These are phyloP conservation scores for Plasmodium fragile DNA, from an alignment of 169 alveolate genomes.

Conservation along the genomic window DNA sequence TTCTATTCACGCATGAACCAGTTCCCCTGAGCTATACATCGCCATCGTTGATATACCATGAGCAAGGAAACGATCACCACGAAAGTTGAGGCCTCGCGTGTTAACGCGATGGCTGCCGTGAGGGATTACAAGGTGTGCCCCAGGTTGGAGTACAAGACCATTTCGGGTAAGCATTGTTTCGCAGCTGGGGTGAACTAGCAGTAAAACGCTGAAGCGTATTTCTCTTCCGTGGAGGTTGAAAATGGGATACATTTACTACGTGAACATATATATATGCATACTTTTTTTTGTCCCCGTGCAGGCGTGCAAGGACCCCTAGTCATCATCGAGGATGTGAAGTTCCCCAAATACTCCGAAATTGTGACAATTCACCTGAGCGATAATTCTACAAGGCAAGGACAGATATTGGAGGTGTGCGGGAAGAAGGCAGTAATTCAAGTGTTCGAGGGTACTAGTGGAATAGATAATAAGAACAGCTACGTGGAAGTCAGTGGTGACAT, in stretches of 20 bases:
- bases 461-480: conserved; percentile 96
- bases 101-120: conserved; percentile 93
- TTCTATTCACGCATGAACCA: background rate
- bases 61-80: conserved; percentile 77
- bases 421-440: conserved; percentile 98
- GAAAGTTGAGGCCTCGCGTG: conserved; percentile 84
- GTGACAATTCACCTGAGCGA: conserved; percentile 98
- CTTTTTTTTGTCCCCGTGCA: background rate
- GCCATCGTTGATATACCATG: background rate
- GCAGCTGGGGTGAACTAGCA: background rate
- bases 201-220: background rate
- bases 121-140: conserved; percentile 95
- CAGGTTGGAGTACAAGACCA: conserved; percentile 97
- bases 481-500: conserved; percentile 99
- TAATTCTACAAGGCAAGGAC: conserved; percentile 97
- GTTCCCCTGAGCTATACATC: background rate
- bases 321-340: conserved; percentile 98
- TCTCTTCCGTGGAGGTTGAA: background rate
- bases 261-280: background rate
- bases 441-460: conserved; percentile 99
- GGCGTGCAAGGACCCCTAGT: conserved; percentile 99
- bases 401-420: conserved; percentile 98
- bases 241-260: background rate
- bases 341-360: conserved; percentile 98
- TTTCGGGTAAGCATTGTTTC: conserved; percentile 78